Conservation (phyloP, 352 stramenopile species). For the Globisporangium nodosum region DNA sequence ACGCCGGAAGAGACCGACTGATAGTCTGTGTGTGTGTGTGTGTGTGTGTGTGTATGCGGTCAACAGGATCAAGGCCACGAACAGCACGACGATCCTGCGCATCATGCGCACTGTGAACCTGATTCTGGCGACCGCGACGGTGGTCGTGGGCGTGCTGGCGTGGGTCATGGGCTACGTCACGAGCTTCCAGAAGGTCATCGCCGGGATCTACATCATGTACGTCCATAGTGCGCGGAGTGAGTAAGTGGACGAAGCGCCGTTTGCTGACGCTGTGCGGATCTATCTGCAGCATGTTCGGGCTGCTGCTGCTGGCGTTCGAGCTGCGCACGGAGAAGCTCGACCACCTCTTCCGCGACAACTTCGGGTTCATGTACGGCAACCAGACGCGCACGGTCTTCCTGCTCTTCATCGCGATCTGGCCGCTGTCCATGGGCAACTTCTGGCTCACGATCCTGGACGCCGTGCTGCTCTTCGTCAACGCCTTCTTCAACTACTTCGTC, state of each 20-base stretch:
- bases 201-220: constrained; percentile 87
- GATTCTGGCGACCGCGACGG: constrained; percentile 64
- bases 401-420: constrained; percentile 88
- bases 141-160: constrained; percentile 60
- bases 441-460: constrained; percentile 87
- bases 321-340: constrained; percentile 81
- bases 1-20: background rate
- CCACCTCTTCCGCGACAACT: constrained; percentile 75
- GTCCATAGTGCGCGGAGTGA: constrained; percentile 2
- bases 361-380: constrained; percentile 90
- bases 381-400: constrained; percentile 85
- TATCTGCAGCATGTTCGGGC: constrained; percentile 66
- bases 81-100: constrained; percentile 73
- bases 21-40: background rate
- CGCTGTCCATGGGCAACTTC: constrained; percentile 86
- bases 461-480: constrained; percentile 84
- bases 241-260: background rate
- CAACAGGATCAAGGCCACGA: constrained; percentile 71
- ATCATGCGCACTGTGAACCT: constrained; percentile 79
- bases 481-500: constrained; percentile 90
- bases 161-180: constrained; percentile 78
- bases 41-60: background rate
- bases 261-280: constrained; percentile 1
- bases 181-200: constrained; percentile 78
- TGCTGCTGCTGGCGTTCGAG: constrained; percentile 76